Base-by-base conservation (phyloP, 352 stramenopile species). In the Globisporangium spinosum region DNA sequence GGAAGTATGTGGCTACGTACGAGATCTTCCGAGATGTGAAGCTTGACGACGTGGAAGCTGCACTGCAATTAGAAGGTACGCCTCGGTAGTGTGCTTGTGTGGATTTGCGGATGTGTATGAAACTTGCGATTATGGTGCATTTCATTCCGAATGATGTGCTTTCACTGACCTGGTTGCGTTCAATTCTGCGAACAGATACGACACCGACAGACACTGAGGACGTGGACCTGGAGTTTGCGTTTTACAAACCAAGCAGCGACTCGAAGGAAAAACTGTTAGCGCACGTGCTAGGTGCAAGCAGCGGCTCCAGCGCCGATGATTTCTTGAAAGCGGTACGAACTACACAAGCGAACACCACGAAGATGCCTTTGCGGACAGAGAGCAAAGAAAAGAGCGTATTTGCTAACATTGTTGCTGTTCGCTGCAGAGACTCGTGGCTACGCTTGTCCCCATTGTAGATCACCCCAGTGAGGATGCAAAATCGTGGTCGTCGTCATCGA, bases 21-120 rank as follows among this genome's bases (percentile, higher is more conserved):
- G 77, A 81, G 54, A 89, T 83, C 62, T 92, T 90, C 43, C 83
- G 85, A 53, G 79, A 72, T 25, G 77, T 91, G 25, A 79, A 75
- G 56, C 72, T 77, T 4, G 77, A 83, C 63, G 83, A 90, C 40
- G 87, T 91, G 65, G 79, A 88, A 13, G 67, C 79, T 43, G 71
- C 73, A 2, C 69, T 93, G 56, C 68, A 80, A 47, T 69, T 93
- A 4, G 85, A 93, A 77, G 83, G 83, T 82, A 32, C 67, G 12
- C 13, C 8, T 17, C 34, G 12, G 25, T 32, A 27, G 10, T 45
- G 43, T 35, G 13, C 7, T 15, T 45, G 35, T 40, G 35, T 17
- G 3, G n/a, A n/a, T 55, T 40, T 47, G 38, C 54, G 9, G 13
- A 17, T 45, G 15, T 45, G 13, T 45, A 45, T 53, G 23, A 13